Base-by-base conservation (phyloP, 2,329 filamentous ascomycete species). In the Epichloe sp. region DNA sequence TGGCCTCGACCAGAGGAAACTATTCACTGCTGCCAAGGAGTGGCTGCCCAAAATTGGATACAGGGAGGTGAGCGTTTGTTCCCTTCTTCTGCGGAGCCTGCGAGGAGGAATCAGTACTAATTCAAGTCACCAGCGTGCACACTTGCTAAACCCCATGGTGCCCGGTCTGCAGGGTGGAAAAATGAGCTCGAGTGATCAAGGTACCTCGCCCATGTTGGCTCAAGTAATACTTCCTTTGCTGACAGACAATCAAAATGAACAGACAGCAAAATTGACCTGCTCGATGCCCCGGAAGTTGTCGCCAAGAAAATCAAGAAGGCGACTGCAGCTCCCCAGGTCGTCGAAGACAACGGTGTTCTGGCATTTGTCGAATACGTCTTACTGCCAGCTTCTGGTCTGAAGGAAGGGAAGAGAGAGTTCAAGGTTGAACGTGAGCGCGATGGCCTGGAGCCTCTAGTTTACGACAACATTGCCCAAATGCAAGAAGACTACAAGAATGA, bases 191-290 rank as follows among this genome's bases (percentile, higher is more conserved):
- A 85, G 80, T 60, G 80, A 84, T 53, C 69, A 80, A 53, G 84
- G 87, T 72, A 62, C 52, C 7, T 26, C 11, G 21, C 15, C 12
- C 15, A 34, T 8, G n/a, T 34, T 12, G 26, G 23, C 4, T 23
- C 2, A 3, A 15, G 17, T 15, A 8, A 51, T 10, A 7, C 2
- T 8, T 15, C 14, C 1, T 38, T 4, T 4, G 23, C 31, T 5
- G 3, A 41, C 41, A 42, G 45, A 12, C 11, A 23, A 21, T 31
- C 26, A 21, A 21, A 36, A 17, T 11, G 15, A 68, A 69, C 71
- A 59, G 84, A 90, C 67, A 87, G 82, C 63, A 96, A 96, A 71
- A 94, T 97, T 57, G 93, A 97, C 63, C 76, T 97, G n/a, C 78
- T 97, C 17, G 93, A 97, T 62, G 58, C 78, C 0, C 72, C 85